Evolutionary conservation across 768 basidiomycete species (phyloP), one percentile per base, ranked within the genome.

Genomic region (Mycena venus): DNA sequence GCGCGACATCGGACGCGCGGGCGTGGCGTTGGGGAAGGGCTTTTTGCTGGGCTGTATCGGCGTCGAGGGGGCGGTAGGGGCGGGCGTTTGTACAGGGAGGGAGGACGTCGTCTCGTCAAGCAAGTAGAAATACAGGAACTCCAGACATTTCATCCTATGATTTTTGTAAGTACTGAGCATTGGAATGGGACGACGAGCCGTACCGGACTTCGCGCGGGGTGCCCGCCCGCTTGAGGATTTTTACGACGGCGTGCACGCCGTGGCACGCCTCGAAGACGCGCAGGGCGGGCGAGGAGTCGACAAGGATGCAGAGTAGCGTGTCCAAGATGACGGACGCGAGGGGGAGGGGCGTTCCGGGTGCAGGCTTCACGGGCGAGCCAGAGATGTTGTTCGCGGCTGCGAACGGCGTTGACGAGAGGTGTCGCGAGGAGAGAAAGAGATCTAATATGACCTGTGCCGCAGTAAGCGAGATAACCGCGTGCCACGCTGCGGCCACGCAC

Each of bases 71-170:
- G 82, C 81, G 25, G 85, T 85, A 9, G 84, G 82, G 44, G 73
- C 61, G 29, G 73, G 74, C 3, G 74, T 66, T 21, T 75, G 64
- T 7, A 64, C 31, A 19, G 51, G 74, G 12, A 75, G 58, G 10
- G 82, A 76, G n/a, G 82, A 64, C 8, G 84, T 80, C 1, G 90
- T 91, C 80, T 98, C 97, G 72, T 97, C 97, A 55, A 98, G 87
- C 9, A 99, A 88, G 82, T 99, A 99, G 82, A 97, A 98, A 82
- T 98, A 98, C 19, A 99, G 84, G 78, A 98, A 97, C 80, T 98
- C 97, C 21, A 99, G 87, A 74, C 96, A 98, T 85, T 98, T 98
- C 94, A 98, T 98, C 78, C 97, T 98, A 78, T 25, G 44, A 10
- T 5, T 7, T n/a, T 2, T 59, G 11, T 64, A 14, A 53, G 68